Evolutionary conservation across 1,139 yeast species (phyloP), one percentile per base, ranked within the genome.

Genomic region (Meyerozyma athensensis): DNA sequence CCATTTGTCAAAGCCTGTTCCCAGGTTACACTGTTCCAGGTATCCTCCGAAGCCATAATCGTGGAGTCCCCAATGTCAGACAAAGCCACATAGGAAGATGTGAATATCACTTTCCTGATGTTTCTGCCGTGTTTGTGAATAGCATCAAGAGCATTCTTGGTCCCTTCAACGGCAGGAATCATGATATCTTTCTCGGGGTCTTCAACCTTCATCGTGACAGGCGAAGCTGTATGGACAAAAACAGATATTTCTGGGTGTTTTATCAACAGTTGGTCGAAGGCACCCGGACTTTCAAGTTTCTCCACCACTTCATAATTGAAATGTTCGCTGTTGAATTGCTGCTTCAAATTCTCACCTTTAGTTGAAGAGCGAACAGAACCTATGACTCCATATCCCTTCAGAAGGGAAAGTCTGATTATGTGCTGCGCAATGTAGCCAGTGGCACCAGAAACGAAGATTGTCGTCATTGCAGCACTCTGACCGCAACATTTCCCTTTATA

Each of bases 21-120:
- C 66, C 66, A 61, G 21, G 66, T 61, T 20, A 71, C 48, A 13
- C 66, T 67, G 43, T 63, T 63, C 77, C 78, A 73, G 7, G 47
- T 37, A 6, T 42, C 43, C 41, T 58, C 62, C 26, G 37, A 41
- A 16, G 36, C 31, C 4, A 30, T 22, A 7, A n/a, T 22, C 12
- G 10, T n/a, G 2, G 26, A 13, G 12, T 22, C 26, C 12, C 13
- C 4, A 16, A 26, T 9, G 9, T 26, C 14, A 17, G 14, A n/a
- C n/a, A 43, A 35, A 26, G 49, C 48, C 13, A 47, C 45, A 19
- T 34, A 42, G 7, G 49, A 46, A 4, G 49, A 46, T 3, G 48
- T 44, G 13, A 44, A 39, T 13, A 46, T 47, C 13, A 46, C 47
- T 8, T 36, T 24, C 16, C 38, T 39, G 36, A 46, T 39, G 19